These are phyloP conservation scores for Infundibulicybe gibba DNA, from an alignment of 768 basidiomycete species.

Conservation along the genomic window DNA sequence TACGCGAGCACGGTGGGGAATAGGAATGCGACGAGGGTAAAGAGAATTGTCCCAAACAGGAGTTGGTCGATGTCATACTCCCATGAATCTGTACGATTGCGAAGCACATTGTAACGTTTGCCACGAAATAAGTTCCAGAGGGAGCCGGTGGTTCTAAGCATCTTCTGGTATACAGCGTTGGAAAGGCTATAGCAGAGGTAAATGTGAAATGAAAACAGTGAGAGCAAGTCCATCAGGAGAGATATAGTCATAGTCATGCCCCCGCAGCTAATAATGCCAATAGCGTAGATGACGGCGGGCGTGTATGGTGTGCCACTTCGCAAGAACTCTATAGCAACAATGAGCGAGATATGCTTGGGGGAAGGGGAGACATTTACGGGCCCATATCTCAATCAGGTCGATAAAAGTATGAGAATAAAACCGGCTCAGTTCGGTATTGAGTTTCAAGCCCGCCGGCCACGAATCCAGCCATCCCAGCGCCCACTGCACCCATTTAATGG, in stretches of 20 bases:
- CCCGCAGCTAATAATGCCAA: conserved; percentile 34
- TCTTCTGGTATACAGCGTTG: conserved; percentile 55
- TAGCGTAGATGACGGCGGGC: conserved; percentile 22
- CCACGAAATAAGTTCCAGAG: conserved; percentile 93
- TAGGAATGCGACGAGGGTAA: conserved; percentile 77
- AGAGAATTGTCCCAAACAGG: conserved; percentile 88
- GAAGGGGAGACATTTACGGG: conserved; percentile 43
- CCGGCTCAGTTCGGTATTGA: conserved; percentile 89
- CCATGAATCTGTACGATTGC: conserved; percentile 87
- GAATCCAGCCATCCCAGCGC: conserved; percentile 82
- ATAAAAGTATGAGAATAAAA: conserved; percentile 78
- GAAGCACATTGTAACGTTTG: conserved; percentile 83
- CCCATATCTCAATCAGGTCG: conserved; percentile 66
- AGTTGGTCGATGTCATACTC: conserved; percentile 92
- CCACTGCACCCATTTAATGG: conserved; percentile 45
- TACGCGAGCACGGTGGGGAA: conserved; percentile 87
- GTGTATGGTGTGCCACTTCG: conserved; percentile 21
- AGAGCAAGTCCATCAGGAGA: conserved; percentile 60
- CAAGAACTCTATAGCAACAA: conserved; percentile 17
- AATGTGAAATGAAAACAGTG: conserved; percentile 68
- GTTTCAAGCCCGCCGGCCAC: conserved; percentile 95
- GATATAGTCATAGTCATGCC: conserved; percentile 70
- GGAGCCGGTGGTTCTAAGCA: conserved; percentile 54
- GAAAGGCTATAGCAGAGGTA: conserved; percentile 66
- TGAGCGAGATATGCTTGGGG: neutral